Conservation (phyloP, 164 flowering plant species). For the Stephania japonica region DNA sequence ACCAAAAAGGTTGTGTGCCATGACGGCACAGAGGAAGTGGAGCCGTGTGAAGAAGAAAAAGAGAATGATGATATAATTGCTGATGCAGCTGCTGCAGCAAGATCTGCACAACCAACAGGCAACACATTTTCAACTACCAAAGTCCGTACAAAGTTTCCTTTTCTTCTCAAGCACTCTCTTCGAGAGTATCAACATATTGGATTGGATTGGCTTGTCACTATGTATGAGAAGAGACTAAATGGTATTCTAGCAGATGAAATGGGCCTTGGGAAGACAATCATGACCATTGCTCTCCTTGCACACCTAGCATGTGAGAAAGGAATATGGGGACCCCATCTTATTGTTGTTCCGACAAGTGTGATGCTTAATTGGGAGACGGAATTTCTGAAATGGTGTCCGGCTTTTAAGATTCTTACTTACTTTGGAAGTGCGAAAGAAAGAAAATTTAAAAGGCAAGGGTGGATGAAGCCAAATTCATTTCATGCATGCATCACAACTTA, state of each 20-base stretch:
- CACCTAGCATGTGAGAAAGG: constrained; percentile 99
- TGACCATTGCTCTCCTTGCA: constrained; percentile 95
- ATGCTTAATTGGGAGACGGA: constrained; percentile 99
- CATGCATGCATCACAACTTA: constrained; percentile 98
- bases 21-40: constrained; percentile 25
- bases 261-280: constrained; percentile 99
- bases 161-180: constrained; percentile 80
- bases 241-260: constrained; percentile 99
- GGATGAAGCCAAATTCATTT: constrained; percentile 93
- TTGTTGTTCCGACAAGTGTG: constrained; percentile 98
- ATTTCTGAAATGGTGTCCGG: constrained; percentile 99
- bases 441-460: constrained; percentile 88
- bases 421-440: constrained; percentile 99
- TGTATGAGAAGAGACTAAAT: constrained; percentile 96
- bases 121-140: constrained; percentile 92
- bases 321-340: constrained; percentile 99
- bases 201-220: constrained; percentile 98
- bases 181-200: constrained; percentile 99
- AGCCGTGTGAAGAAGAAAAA: constrained; percentile 36
- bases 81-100: constrained; percentile 99
- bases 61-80: constrained; percentile 75
- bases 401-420: constrained; percentile 94
- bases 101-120: constrained; percentile 98
- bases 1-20: constrained; percentile 14
- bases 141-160: constrained; percentile 93